Evolutionary conservation across 2,329 filamentous ascomycete species (phyloP).

Genomic region (Phialophora verrucosa): DNA sequence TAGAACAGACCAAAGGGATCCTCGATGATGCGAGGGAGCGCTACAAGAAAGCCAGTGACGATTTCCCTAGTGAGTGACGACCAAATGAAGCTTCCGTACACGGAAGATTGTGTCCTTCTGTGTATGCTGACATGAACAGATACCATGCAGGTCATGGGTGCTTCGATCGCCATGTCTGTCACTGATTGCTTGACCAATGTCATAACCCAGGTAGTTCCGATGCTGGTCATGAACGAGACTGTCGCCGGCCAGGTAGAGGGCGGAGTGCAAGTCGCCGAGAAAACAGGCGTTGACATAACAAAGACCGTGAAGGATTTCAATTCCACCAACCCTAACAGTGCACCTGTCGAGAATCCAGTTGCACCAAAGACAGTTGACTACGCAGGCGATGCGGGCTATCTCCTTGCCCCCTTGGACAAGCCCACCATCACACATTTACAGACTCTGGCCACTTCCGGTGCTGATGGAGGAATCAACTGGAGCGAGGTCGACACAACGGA

Average conservation of each 20-base stretch:
- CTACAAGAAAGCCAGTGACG: slow-evolving; percentile 7
- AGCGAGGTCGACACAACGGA: not conserved
- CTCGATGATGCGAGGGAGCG: not conserved
- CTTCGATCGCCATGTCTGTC: not conserved
- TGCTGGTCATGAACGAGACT: slow-evolving; percentile 2
- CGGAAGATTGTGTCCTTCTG: not conserved
- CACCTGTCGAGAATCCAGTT: not conserved
- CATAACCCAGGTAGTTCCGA: slow-evolving; percentile 1
- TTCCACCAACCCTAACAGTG: not conserved
- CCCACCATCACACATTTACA: slow-evolving; percentile 3
- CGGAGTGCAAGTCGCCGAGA: slow-evolving; percentile 2
- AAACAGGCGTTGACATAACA: not conserved
- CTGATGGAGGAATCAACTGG: slow-evolving; percentile 4
- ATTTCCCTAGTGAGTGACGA: not conserved
- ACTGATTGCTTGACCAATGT: slow-evolving; percentile 7
- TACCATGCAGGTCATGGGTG: slow-evolving; percentile 6
- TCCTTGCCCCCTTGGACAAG: slow-evolving; percentile 3
- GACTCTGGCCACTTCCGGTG: not conserved
- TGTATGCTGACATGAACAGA: not conserved
- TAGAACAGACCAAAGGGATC: slow-evolving; percentile 1
- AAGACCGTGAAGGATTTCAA: slow-evolving; percentile 1
- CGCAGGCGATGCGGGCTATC: not conserved
- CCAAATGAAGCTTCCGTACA: not conserved
- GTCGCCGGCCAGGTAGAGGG: slow-evolving; percentile 1
- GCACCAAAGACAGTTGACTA: slow-evolving; percentile 2